Conservation (phyloP, 768 basidiomycete genomes). For the Tricholomella constricta region DNA sequence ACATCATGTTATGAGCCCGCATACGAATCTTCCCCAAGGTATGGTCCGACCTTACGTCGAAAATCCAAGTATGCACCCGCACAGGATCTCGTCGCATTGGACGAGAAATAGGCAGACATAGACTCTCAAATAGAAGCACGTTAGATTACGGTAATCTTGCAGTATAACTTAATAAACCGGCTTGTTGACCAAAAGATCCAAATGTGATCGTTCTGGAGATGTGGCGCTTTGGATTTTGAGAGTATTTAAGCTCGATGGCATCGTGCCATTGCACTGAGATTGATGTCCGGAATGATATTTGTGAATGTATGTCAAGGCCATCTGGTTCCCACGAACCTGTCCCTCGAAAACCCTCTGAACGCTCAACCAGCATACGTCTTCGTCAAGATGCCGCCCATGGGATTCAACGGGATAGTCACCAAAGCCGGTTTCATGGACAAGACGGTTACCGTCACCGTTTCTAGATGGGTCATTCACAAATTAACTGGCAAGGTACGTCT, state of each 20-base stretch:
- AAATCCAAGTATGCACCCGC: conserved; percentile 46
- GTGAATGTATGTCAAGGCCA: no score
- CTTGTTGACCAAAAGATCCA: no score
- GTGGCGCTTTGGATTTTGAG: no score
- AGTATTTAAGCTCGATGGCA: no score
- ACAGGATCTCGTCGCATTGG: conserved; percentile 3
- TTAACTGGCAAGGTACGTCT: conserved; percentile 72
- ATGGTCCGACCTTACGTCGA: conserved; percentile 42
- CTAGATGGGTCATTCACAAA: conserved; percentile 70
- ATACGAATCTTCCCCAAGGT: conserved; percentile 27
- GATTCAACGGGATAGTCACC: conserved; percentile 72
- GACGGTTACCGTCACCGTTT: conserved; percentile 82
- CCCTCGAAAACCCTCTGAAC: no score
- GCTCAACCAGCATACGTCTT: not conserved
- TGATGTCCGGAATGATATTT: no score
- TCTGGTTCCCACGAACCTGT: no score
- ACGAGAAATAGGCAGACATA: not conserved
- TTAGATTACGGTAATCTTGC: no score
- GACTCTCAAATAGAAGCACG: no score
- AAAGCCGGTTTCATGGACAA: conserved; percentile 85
- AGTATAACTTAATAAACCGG: no score
- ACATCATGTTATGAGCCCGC: not conserved
- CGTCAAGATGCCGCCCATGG: conserved; percentile 73
- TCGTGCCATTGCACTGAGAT: no score
- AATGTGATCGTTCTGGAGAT: no score